phyloP scores from a whole-genome alignment of 1,139 yeast genomes.

The Sugiyamaella pinicola region DNA sequence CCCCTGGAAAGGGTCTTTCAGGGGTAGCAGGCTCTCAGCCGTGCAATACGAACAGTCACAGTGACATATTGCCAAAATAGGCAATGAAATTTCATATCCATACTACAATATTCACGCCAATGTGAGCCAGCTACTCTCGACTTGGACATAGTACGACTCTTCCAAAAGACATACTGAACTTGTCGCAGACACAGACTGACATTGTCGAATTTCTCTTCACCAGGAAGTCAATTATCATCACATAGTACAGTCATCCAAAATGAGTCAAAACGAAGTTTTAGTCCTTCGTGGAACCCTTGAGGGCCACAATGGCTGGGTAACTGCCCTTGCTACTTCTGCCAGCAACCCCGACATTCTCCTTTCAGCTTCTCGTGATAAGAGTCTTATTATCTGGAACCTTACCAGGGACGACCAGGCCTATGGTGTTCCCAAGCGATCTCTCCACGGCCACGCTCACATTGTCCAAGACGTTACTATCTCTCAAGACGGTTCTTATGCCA shows the following conservation, averaged over 20 bases:
- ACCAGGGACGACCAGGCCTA: slow-evolving; percentile 96
- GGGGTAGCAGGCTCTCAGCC: too few species aligned
- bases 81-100: background rate
- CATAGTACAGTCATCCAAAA: slow-evolving; percentile 19
- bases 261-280: slow-evolving; percentile 72
- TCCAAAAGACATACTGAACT: background rate
- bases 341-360: slow-evolving; percentile 97
- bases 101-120: slow-evolving; percentile 11
- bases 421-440: slow-evolving; percentile 98
- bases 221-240: slow-evolving; percentile 14
- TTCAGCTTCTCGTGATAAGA: slow-evolving; percentile 99
- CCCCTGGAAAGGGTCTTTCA: too few species aligned
- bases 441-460: slow-evolving; percentile 99
- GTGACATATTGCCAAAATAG: background rate
- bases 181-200: background rate
- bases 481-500: slow-evolving; percentile 97
- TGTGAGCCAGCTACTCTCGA: too few species aligned
- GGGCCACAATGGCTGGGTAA: slow-evolving; percentile 80
- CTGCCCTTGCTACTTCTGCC: slow-evolving; percentile 97
- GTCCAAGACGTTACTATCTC: slow-evolving; percentile 98
- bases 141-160: slow-evolving; percentile 2
- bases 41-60: background rate
- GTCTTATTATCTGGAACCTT: slow-evolving; percentile 97
- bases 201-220: slow-evolving; percentile 9
- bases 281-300: slow-evolving; percentile 99